A percentile compares a stretch with the other conserved stretches of the same genome.
These are phyloP conservation scores for Parietaria judaica DNA, from an alignment of 306 rosid genomes.

Conservation along the genomic window DNA sequence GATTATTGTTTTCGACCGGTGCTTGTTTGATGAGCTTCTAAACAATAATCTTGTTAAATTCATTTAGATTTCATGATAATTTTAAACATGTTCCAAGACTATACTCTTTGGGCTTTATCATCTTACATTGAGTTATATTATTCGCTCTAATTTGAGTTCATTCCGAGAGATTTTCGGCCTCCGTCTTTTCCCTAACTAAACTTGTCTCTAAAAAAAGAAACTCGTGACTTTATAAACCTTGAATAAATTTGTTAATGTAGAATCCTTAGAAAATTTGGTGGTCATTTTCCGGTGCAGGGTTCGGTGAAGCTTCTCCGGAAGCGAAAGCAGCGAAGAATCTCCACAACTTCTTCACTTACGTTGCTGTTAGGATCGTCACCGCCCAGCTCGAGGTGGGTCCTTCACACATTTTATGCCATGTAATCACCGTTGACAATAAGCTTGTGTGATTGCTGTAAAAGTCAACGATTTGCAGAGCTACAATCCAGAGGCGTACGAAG, in stretches of 20 bases:
- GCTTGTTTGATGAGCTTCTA: too few relatives aligned
- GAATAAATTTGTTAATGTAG: too few relatives aligned
- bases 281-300: constrained; percentile 40
- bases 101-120: too few relatives aligned
- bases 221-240: too few relatives aligned
- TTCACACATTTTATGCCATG: not conserved
- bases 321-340: constrained; percentile 74
- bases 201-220: too few relatives aligned
- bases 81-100: too few relatives aligned
- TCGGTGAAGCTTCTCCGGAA: constrained; percentile 94
- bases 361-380: constrained; percentile 68
- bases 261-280: too few relatives aligned
- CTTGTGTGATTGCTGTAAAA: not conserved
- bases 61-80: too few relatives aligned
- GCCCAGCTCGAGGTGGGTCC: constrained; percentile 80
- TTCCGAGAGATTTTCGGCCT: not conserved
- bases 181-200: not conserved
- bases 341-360: constrained; percentile 74
- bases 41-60: too few relatives aligned
- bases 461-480: constrained; percentile 47
- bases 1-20: too few relatives aligned
- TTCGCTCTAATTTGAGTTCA: too few relatives aligned
- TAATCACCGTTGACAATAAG: not conserved
- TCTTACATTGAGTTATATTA: too few relatives aligned
- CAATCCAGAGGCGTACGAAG: constrained; percentile 72